Base-by-base conservation (phyloP, 495 filamentous ascomycete genomes). In the Pyronema omphalodes region DNA sequence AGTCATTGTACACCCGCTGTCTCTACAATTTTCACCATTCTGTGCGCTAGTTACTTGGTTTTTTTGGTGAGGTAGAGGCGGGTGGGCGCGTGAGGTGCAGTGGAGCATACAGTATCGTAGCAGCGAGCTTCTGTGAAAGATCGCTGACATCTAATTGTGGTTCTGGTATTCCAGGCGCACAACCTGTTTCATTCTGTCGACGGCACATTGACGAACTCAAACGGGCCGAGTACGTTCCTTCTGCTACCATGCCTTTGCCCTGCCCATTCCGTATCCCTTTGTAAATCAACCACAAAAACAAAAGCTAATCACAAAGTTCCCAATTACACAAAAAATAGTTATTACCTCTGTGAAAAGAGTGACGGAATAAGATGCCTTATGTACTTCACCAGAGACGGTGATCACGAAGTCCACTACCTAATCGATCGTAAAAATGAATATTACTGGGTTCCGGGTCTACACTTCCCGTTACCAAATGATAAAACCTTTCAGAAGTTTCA, bases 391-490 rank as follows among this genome's bases (percentile, higher is more conserved):
- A 63, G 68, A 19, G 71, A 74, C 18, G 70, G 67, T 19, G 69
- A 75, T 9, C 70, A 73, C 6, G 73, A 83, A 54, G 75, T 78
- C 49, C 72, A 77, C 57, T 94, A 93, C 73, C 72, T 98, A 55
- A 93, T 98, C 68, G 91, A 98, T 67, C 86, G 91, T 58, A 89
- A 84, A 70, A 96, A 98, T 68, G 86, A 95, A 60, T 98, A 88
- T 71, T 94, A 88, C 73, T 85, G 69, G 54, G 76, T 86, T n/a
- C 75, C 75, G 7, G 71, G 71, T 37, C 70, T 95, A 44, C 86
- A 93, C 67, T 91, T 96, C 65, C 91, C 91, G 0, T 54, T 81
- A 23, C 74, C 78, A 1, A 69, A 72, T 23, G 72, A 80, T 50
- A 72, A 80, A 3, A 65, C 67, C 3, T 74, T 73, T 46, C 67